phyloP scores from a whole-genome alignment of 768 basidiomycete species.

The Mycena latifolia region DNA sequence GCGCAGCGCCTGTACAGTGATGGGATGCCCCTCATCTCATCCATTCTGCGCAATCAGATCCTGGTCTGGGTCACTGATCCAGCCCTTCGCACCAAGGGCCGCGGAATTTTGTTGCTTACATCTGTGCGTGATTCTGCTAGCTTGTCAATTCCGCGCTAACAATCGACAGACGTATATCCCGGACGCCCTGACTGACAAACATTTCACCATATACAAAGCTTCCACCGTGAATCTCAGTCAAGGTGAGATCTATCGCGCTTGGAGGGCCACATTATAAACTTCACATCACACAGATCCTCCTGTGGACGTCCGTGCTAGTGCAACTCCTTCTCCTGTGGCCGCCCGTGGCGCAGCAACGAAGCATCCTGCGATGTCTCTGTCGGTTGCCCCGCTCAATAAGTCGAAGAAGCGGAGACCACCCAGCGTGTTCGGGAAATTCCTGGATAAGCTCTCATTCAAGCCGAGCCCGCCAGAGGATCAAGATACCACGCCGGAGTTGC shows the following conservation, averaged over 20 bases:
- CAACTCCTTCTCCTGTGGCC: too few relatives aligned
- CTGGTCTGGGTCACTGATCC: constrained; percentile 8
- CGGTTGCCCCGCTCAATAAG: neutral
- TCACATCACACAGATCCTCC: neutral
- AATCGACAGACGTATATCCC: constrained; percentile 7
- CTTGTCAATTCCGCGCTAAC: neutral
- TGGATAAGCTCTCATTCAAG: neutral
- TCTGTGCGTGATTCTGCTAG: neutral
- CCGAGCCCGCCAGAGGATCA: neutral
- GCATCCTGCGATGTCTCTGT: neutral
- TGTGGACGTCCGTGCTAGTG: neutral
- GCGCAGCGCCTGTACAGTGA: too few relatives aligned
- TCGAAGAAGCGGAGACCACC: neutral
- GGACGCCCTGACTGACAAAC: neutral
- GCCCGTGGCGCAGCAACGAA: too few relatives aligned
- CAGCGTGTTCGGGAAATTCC: neutral
- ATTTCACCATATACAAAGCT: constrained; percentile 4
- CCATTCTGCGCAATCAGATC: constrained; percentile 11
- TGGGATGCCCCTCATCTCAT: neutral
- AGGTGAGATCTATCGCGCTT: neutral
- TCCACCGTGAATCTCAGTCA: neutral
- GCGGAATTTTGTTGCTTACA: constrained; percentile 3
- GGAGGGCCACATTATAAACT: neutral
- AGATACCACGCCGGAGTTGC: neutral
- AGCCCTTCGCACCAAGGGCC: neutral